Percentiles rank a stretch among this genome's conserved stretches.
Evolutionary conservation across 2,329 filamentous ascomycete species (phyloP).

Genomic region (Eutypella sp.): DNA sequence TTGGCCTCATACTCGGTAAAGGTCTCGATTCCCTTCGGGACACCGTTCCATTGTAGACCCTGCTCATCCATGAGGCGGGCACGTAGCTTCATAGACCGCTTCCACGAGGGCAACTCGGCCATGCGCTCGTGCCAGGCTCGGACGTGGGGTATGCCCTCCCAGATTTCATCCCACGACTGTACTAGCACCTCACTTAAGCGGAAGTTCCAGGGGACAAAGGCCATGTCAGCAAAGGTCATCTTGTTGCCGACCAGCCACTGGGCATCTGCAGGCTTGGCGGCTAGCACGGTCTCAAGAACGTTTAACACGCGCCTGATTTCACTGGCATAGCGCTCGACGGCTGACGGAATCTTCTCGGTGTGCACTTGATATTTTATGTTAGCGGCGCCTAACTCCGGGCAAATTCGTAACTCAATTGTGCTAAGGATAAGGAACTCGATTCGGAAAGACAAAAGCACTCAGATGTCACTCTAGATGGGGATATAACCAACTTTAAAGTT

Average conservation of each 20-base stretch:
- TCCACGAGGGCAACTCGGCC: slow-evolving; percentile 27
- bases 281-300: slow-evolving; percentile 15
- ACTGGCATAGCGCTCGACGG: slow-evolving; percentile 24
- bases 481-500: no score
- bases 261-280: slow-evolving; percentile 1
- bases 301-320: slow-evolving; percentile 24
- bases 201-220: slow-evolving; percentile 17
- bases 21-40: slow-evolving; percentile 29
- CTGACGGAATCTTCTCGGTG: slow-evolving; percentile 19
- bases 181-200: slow-evolving; percentile 15
- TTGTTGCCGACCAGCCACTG: slow-evolving; percentile 13
- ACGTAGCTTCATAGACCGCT: slow-evolving; percentile 25
- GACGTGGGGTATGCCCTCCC: slow-evolving; percentile 20
- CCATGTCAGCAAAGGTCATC: slow-evolving; percentile 12
- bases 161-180: slow-evolving; percentile 19
- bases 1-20: slow-evolving; percentile 24
- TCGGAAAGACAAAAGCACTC: no score
- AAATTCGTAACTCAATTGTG: no score
- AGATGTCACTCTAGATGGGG: no score
- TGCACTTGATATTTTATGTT: no score
- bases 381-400: no score
- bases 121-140: slow-evolving; percentile 33
- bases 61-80: slow-evolving; percentile 32
- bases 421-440: no score
- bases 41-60: slow-evolving; percentile 29